phyloP scores from a whole-genome alignment of 2,329 filamentous ascomycete genomes.

The Lecanoromycetidae sp. region DNA sequence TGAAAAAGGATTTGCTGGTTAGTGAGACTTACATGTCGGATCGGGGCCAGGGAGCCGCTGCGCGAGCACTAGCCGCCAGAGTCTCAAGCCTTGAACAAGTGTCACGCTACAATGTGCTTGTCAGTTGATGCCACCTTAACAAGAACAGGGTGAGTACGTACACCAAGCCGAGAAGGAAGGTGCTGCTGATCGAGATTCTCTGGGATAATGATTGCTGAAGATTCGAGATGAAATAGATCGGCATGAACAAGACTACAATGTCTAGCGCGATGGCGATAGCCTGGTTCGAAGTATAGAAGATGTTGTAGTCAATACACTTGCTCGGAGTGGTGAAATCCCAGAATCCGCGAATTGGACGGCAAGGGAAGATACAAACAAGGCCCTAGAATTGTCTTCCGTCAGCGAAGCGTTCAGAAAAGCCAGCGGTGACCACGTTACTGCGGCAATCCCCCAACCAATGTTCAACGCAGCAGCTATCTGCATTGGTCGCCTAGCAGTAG shows the following conservation, averaged over 20 bases:
- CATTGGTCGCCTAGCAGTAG: conserved; percentile 7
- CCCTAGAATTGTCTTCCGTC: no score
- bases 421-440: no score
- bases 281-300: not conserved
- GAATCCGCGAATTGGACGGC: conserved; percentile 3
- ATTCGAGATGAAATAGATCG: not conserved
- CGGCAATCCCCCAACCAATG: conserved; percentile 9
- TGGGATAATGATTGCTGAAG: not conserved
- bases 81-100: no score
- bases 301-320: not conserved
- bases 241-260: not conserved
- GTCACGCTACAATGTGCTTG: no score
- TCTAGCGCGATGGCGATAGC: not conserved
- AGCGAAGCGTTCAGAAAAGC: no score
- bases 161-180: not conserved
- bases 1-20: no score
- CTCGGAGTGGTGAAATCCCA: not conserved
- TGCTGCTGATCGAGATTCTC: not conserved
- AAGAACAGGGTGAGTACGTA: not conserved
- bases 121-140: no score
- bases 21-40: not conserved
- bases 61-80: not conserved
- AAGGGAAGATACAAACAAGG: conserved; percentile 4
- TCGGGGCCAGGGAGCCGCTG: not conserved
- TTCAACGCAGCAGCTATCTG: conserved; percentile 3